Conservation (phyloP, 148 eudicot species). For the Nepenthes gracilis region DNA sequence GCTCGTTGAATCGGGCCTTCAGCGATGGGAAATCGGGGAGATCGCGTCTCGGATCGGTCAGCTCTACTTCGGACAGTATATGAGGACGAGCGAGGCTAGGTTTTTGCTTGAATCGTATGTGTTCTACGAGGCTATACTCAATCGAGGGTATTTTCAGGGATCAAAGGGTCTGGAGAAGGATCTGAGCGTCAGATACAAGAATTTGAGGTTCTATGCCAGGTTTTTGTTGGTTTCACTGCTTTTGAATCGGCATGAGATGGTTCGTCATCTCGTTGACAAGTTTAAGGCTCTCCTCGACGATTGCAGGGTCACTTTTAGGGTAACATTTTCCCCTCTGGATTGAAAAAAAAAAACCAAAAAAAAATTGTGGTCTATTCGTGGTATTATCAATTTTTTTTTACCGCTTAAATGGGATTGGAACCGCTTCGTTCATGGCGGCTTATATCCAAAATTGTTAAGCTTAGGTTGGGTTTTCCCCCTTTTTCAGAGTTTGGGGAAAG, state of each 20-base stretch:
- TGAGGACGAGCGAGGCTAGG: slow-evolving; percentile 72
- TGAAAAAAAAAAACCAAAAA: no score
- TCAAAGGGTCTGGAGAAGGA: slow-evolving; percentile 17
- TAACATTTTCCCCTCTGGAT: slow-evolving; percentile 10
- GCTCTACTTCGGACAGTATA: slow-evolving; percentile 75
- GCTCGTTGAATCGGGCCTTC: slow-evolving; percentile 55
- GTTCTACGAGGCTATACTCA: slow-evolving; percentile 73
- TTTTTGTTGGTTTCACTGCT: slow-evolving; percentile 77
- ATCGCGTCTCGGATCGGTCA: slow-evolving; percentile 94
- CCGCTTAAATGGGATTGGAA: no score
- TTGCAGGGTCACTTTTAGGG: slow-evolving; percentile 49
- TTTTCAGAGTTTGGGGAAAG: no score
- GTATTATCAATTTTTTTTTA: neutral
- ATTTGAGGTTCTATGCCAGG: slow-evolving; percentile 87
- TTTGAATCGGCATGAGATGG: slow-evolving; percentile 51
- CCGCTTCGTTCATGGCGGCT: no score
- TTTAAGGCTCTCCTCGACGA: slow-evolving; percentile 64
- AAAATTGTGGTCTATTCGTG: neutral
- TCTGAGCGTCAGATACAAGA: slow-evolving; percentile 66
- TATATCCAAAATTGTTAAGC: no score
- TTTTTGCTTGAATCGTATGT: slow-evolving; percentile 69
- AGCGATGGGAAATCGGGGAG: slow-evolving; percentile 93
- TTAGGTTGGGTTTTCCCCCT: no score
- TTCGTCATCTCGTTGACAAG: slow-evolving; percentile 46
- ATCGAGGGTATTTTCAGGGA: slow-evolving; percentile 52